These are phyloP conservation scores for Niveomyces coronatus DNA, from an alignment of 2,329 filamentous ascomycete species.

Conservation along the genomic window DNA sequence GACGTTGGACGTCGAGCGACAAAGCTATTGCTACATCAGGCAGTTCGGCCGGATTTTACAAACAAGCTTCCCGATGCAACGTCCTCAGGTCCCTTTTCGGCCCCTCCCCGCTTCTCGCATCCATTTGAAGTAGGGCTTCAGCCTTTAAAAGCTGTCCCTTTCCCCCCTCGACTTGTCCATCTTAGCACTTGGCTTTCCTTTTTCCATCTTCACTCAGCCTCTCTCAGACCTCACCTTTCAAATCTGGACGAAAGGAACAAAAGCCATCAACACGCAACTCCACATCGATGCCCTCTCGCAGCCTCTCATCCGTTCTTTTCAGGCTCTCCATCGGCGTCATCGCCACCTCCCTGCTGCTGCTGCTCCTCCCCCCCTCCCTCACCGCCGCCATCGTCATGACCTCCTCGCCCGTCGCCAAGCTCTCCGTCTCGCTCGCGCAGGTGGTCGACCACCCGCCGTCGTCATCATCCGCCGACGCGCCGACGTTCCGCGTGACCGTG, in stretches of 20 bases:
- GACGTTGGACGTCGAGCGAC: neutral
- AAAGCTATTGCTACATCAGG: neutral
- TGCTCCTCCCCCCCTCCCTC: neutral
- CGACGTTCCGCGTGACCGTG: constrained; percentile 24
- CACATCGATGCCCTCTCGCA: neutral
- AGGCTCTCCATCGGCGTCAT: neutral
- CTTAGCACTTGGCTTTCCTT: neutral
- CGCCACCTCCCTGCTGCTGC: neutral
- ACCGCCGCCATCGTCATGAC: neutral
- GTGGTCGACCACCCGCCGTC: too few relatives aligned
- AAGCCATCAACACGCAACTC: neutral
- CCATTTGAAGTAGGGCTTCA: neutral
- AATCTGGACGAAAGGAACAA: neutral
- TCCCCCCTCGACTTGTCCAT: neutral
- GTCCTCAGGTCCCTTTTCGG: neutral
- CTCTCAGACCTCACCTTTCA: neutral
- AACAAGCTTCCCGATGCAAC: neutral
- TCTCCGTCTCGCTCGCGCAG: constrained; percentile 23
- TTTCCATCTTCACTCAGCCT: neutral
- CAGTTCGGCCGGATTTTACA: neutral
- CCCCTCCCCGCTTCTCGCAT: neutral
- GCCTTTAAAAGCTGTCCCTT: neutral
- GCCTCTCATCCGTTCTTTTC: neutral
- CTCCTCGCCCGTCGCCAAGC: constrained; percentile 14
- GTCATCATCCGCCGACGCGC: constrained; percentile 22